A percentile compares a stretch with the other conserved stretches of the same genome.
Evolutionary conservation across 2,329 filamentous ascomycete genomes (phyloP).

Genomic region (Pyrenophora tritici-repentis): DNA sequence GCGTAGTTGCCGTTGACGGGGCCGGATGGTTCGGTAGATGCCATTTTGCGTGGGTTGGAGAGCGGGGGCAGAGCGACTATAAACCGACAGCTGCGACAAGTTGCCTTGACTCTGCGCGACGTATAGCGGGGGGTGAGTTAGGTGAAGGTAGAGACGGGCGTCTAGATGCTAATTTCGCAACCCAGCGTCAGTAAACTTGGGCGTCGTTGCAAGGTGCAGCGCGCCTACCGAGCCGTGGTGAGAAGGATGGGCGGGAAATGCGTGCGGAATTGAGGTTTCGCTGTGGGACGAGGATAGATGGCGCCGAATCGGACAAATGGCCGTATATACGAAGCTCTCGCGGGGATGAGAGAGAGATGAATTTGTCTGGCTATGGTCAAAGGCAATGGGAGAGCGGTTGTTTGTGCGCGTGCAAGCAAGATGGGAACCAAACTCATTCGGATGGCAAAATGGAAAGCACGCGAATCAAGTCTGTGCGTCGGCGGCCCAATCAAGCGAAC

Average conservation of each 20-base stretch:
- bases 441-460: slow-evolving; percentile 22
- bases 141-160: slow-evolving; percentile 9
- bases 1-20: slow-evolving; percentile 57
- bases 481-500: slow-evolving; percentile 19
- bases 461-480: slow-evolving; percentile 16
- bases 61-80: slow-evolving; percentile 6
- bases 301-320: slow-evolving; percentile 19
- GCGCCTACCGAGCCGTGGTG: slow-evolving; percentile 21
- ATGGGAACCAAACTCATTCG: slow-evolving; percentile 16
- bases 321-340: slow-evolving; percentile 18
- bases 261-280: slow-evolving; percentile 3
- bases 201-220: slow-evolving; percentile 1
- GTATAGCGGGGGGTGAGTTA: slow-evolving; percentile 6
- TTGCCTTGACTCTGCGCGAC: slow-evolving; percentile 10
- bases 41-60: slow-evolving; percentile 35
- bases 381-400: slow-evolving; percentile 9
- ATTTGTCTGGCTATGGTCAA: slow-evolving; percentile 1
- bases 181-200: slow-evolving; percentile 2
- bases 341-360: slow-evolving; percentile 20
- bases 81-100: slow-evolving; percentile 7
- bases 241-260: slow-evolving; percentile 20
- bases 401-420: slow-evolving; percentile 18
- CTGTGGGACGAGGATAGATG: slow-evolving; percentile 9
- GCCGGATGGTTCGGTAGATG: slow-evolving; percentile 40
- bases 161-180: slow-evolving; percentile 9